phyloP scores from a whole-genome alignment of 164 flowering plant species.

The Vitis rupestris region DNA sequence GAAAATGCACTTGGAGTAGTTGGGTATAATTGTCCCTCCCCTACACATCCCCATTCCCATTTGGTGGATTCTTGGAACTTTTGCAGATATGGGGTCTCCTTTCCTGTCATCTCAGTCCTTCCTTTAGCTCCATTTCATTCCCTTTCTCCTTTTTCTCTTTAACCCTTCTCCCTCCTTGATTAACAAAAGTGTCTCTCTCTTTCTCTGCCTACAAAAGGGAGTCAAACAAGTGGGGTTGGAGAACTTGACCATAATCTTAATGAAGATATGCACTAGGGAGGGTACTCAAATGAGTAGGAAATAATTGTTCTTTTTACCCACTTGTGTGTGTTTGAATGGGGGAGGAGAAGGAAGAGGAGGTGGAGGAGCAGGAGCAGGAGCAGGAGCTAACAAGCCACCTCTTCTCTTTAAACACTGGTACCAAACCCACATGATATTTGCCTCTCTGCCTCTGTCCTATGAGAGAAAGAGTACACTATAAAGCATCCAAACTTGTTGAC shows the following conservation, averaged over 20 bases:
- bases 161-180: neutral
- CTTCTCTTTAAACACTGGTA: slow-evolving; percentile 12
- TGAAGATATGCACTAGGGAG: slow-evolving; percentile 17
- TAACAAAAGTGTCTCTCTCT: slow-evolving; percentile 1
- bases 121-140: neutral
- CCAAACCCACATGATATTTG: slow-evolving; percentile 11
- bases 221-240: slow-evolving; percentile 18
- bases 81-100: neutral
- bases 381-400: too few species aligned
- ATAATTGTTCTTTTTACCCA: slow-evolving; percentile 22
- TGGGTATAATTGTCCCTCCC: slow-evolving; percentile 1
- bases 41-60: neutral
- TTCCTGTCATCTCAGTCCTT: slow-evolving; percentile 1
- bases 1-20: neutral
- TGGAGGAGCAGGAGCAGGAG: too few species aligned
- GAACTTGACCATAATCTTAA: slow-evolving; percentile 22
- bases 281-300: slow-evolving; percentile 31
- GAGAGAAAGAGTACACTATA: slow-evolving; percentile 8
- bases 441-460: slow-evolving; percentile 3
- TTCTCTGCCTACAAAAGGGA: slow-evolving; percentile 5
- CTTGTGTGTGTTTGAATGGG: slow-evolving; percentile 9
- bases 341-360: neutral
- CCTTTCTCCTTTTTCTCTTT: neutral
- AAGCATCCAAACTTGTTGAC: slow-evolving; percentile 20
- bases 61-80: neutral